Evolutionary conservation across 2,329 filamentous ascomycete genomes (phyloP).

Genomic region (Zymoseptoria ardabiliae): DNA sequence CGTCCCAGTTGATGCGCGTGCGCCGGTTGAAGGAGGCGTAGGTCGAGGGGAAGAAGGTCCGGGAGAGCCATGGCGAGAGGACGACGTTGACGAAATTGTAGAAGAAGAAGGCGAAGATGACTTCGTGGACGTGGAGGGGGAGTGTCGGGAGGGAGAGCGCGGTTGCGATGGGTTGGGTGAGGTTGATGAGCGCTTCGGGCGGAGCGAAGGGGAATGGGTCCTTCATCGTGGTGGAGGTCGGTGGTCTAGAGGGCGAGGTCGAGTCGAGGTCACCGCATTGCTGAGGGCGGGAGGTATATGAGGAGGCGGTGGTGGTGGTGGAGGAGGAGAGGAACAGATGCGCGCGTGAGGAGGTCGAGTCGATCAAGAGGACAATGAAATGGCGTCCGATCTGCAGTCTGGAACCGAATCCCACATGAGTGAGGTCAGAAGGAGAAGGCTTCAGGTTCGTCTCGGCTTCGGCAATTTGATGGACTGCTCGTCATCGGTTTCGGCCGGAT

Average conservation of each 20-base stretch:
- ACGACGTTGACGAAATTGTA: conserved; percentile 63
- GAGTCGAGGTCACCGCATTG: conserved; percentile 10
- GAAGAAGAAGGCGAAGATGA: conserved; percentile 56
- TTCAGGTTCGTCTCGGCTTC: no score
- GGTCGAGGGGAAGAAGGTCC: conserved; percentile 52
- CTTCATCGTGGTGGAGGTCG: conserved; percentile 48
- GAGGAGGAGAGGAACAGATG: not conserved
- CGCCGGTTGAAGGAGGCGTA: conserved; percentile 56
- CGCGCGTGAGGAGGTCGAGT: not conserved
- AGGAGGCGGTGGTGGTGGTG: not conserved
- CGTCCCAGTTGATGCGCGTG: conserved; percentile 74
- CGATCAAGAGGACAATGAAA: not conserved
- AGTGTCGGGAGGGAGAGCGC: conserved; percentile 56
- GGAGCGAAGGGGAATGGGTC: conserved; percentile 61
- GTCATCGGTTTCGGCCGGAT: no score
- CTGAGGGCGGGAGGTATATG: not conserved
- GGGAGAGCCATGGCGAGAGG: conserved; percentile 61
- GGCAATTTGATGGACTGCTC: no score
- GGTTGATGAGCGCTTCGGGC: conserved; percentile 48
- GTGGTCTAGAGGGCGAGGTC: not conserved
- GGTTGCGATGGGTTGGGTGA: conserved; percentile 58
- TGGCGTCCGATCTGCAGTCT: not conserved
- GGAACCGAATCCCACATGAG: not conserved
- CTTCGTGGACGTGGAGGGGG: conserved; percentile 70
- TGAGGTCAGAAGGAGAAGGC: no score